Base-by-base conservation (phyloP, 805 yeast species). In the Sugiyamaella valdiviana region DNA sequence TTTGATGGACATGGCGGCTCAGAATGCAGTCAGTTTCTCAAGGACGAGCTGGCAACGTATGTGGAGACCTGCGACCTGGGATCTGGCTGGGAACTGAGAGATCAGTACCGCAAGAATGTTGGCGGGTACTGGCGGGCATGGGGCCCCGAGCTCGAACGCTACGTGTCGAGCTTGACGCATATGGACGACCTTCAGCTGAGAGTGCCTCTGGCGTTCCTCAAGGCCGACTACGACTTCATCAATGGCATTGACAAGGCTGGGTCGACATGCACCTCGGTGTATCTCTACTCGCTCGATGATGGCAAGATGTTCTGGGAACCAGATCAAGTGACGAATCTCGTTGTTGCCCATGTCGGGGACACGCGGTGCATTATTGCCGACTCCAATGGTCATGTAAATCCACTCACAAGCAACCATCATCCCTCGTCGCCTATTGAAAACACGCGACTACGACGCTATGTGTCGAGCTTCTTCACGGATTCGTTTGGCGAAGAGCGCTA, bases 1-100 rank as follows among this genome's bases (percentile, higher is more conserved):
- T 89, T 85, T 64, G 99, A 93, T 67, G 99, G 99, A 7, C 99
- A 93, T 67, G 99, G 98, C 6, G 95, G 96, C 19, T 74, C 72
- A 20, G 81, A 82, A 46, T 86, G 95, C 58, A 74, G 89, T 41
- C 73, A 70, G 20, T 84, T 75, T 58, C 69, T 90, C 10, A 67
- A 73, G 17, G 65, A 72, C 2, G 70, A 79, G 47, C 70, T 93
- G 24, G 80, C 73, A 48, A 62, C 60, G 55, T 73, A 64, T 57
- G 77, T 77, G 61, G 95, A 80, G 54, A 57, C 53, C 35, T 62
- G 62, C 24, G 66, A 69, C 43, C 52, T 69, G 49, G 60, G 63
- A 45, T 59, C 67, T 48, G 65, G 75, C 59, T 57, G 71, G 42
- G 67, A 69, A 2, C 58, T 90, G 38, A 68, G 81, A 17, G 64